Evolutionary conservation across 768 basidiomycete species (phyloP).

Genomic region (Gyrodon lividus): DNA sequence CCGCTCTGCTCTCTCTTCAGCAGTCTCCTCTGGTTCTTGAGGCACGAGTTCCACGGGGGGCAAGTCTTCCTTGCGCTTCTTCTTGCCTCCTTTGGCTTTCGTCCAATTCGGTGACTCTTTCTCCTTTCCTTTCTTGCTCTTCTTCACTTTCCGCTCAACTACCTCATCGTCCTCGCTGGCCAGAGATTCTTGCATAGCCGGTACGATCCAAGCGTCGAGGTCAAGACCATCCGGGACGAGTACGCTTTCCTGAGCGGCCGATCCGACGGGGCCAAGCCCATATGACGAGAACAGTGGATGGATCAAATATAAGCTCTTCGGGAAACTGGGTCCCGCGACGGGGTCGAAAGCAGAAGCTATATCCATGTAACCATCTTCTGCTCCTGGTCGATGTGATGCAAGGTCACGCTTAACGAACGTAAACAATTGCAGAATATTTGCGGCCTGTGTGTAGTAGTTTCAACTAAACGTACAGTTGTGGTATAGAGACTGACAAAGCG

Average conservation of each 20-base stretch:
- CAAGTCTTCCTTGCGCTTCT: constrained; percentile 39
- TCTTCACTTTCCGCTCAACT: constrained; percentile 40
- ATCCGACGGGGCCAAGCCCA: constrained; percentile 83
- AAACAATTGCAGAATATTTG: constrained; percentile 73
- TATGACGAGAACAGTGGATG: constrained; percentile 73
- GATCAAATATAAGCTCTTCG: constrained; percentile 87
- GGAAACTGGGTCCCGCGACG: constrained; percentile 53
- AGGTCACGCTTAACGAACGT: constrained; percentile 77
- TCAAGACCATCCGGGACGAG: constrained; percentile 82
- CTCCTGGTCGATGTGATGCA: constrained; percentile 47
- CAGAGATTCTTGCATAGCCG: constrained; percentile 43
- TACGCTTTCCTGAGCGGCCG: constrained; percentile 77
- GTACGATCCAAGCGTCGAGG: constrained; percentile 82
- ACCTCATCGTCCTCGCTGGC: constrained; percentile 37
- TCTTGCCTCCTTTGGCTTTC: constrained; percentile 40
- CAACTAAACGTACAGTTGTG: background rate
- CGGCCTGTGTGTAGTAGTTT: constrained; percentile 52
- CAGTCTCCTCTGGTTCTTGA: constrained; percentile 48
- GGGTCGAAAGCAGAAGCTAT: constrained; percentile 39
- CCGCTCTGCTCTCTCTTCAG: constrained; percentile 57
- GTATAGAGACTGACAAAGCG: background rate
- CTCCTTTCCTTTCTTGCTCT: constrained; percentile 44
- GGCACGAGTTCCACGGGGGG: constrained; percentile 33
- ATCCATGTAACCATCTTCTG: constrained; percentile 36
- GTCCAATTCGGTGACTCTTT: constrained; percentile 36